These are phyloP conservation scores for Parafenestella ontariensis DNA, from an alignment of 2,329 filamentous ascomycete species.

Conservation along the genomic window DNA sequence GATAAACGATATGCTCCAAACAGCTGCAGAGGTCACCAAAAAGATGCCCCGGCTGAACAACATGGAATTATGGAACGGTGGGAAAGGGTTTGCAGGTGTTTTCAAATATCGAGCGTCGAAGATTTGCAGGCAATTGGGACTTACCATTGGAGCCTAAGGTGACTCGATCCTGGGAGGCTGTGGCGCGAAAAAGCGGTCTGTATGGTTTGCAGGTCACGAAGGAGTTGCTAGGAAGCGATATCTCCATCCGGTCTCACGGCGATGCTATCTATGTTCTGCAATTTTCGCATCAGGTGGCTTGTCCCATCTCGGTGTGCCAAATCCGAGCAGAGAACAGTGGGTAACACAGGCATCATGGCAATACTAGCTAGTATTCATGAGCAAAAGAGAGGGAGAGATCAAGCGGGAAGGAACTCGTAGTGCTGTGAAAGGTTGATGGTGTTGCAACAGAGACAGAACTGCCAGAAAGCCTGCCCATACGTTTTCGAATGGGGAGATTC, in stretches of 20 bases:
- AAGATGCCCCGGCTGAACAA: constrained; percentile 9
- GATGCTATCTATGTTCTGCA: constrained; percentile 18
- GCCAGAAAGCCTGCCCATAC: no score
- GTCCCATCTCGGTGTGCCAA: constrained; percentile 16
- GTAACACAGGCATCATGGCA: no score
- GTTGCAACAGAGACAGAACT: no score
- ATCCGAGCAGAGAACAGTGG: constrained; percentile 4
- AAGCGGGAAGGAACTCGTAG: no score
- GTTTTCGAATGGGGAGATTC: no score
- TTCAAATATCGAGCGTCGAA: constrained; percentile 5
- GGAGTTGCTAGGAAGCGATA: not conserved
- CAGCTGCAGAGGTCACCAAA: constrained; percentile 5
- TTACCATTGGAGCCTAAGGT: constrained; percentile 4
- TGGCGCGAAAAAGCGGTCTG: not conserved
- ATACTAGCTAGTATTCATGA: no score
- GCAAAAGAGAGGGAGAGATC: no score
- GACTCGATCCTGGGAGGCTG: not conserved
- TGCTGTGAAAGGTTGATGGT: no score
- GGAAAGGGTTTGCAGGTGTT: constrained; percentile 5
- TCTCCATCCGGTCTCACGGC: constrained; percentile 5
- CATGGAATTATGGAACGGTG: constrained; percentile 14
- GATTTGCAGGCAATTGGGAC: not conserved
- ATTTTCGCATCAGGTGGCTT: constrained; percentile 16
- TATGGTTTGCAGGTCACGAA: not conserved
- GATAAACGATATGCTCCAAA: constrained; percentile 2